These are phyloP conservation scores for Lunasporangiospora selenospora DNA, from an alignment of 192 early-diverging fungal species.

Conservation along the genomic window DNA sequence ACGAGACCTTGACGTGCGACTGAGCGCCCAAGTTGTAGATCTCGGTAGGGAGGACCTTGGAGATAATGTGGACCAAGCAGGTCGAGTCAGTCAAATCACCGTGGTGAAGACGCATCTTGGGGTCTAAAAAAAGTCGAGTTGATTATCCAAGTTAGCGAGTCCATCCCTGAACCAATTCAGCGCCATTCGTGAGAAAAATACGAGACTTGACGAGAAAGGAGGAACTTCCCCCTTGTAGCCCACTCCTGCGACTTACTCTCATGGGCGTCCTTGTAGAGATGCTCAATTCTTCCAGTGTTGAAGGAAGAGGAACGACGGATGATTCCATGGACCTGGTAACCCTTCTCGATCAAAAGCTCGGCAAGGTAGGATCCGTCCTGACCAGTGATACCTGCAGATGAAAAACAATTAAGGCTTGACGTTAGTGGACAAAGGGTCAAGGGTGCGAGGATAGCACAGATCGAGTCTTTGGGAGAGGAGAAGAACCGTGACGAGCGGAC, in stretches of 20 bases:
- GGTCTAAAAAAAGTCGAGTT: slow-evolving; percentile 11
- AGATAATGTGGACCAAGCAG: slow-evolving; percentile 67
- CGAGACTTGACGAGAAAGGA: not conserved
- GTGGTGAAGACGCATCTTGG: slow-evolving; percentile 70
- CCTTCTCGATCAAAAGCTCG: slow-evolving; percentile 69
- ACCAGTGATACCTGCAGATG: slow-evolving; percentile 80
- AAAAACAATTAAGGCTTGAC: too few relatives aligned
- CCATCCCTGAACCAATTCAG: too few relatives aligned
- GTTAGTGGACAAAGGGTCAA: too few relatives aligned
- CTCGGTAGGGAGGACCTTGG: slow-evolving; percentile 67
- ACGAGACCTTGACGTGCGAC: slow-evolving; percentile 71
- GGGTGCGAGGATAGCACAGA: too few relatives aligned
- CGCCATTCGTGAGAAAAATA: too few relatives aligned
- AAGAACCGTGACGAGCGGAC: too few relatives aligned
- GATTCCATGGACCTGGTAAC: slow-evolving; percentile 76
- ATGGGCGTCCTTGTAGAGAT: slow-evolving; percentile 71
- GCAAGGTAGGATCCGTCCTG: slow-evolving; percentile 77
- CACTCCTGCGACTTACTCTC: slow-evolving; percentile 46
- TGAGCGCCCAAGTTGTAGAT: slow-evolving; percentile 75
- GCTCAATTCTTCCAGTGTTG: slow-evolving; percentile 78
- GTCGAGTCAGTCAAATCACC: slow-evolving; percentile 76
- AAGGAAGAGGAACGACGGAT: slow-evolving; percentile 78
- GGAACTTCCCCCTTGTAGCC: too few relatives aligned
- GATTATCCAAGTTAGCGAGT: not conserved
- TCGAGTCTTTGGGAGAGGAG: too few relatives aligned